These are phyloP conservation scores for Pythium folliculosum DNA, from an alignment of 352 stramenopile species.

Conservation along the genomic window DNA sequence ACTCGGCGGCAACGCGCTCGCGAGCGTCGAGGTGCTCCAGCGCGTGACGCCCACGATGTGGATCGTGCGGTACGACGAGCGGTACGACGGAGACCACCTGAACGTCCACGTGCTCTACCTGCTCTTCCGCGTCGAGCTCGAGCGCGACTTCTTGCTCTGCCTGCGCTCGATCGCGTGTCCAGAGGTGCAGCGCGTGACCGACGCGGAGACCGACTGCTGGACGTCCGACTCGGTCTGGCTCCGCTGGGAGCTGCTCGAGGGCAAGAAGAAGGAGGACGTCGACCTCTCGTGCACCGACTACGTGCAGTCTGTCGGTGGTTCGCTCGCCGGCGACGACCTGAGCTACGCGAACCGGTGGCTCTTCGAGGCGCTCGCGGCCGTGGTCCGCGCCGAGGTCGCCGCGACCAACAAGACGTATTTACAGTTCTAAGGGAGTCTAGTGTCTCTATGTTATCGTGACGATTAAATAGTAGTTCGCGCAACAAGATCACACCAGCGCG, in stretches of 20 bases:
- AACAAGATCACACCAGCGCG: neutral
- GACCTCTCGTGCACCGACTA: slow-evolving; percentile 15
- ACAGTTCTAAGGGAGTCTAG: neutral
- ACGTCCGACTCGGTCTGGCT: slow-evolving; percentile 18
- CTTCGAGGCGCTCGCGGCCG: slow-evolving; percentile 5
- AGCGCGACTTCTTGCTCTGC: slow-evolving; percentile 7
- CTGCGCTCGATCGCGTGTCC: slow-evolving; percentile 9
- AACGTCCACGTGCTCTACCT: slow-evolving; percentile 22
- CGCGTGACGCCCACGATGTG: neutral
- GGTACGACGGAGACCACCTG: slow-evolving; percentile 2
- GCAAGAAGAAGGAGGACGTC: slow-evolving; percentile 2
- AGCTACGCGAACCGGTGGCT: slow-evolving; percentile 16
- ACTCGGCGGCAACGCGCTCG: neutral
- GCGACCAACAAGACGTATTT: slow-evolving; percentile 10
- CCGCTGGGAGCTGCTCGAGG: slow-evolving; percentile 17
- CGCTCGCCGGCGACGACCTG: slow-evolving; percentile 11
- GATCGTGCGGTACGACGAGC: slow-evolving; percentile 20
- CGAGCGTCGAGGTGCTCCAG: slow-evolving; percentile 15
- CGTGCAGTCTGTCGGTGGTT: slow-evolving; percentile 9
- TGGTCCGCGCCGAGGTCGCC: slow-evolving; percentile 13
- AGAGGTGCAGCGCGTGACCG: slow-evolving; percentile 10
- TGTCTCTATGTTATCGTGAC: neutral
- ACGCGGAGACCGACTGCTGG: slow-evolving; percentile 11
- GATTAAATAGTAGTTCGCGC: neutral
- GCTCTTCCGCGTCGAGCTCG: slow-evolving; percentile 12